Base-by-base conservation (phyloP, 2,329 filamentous ascomycete genomes). In the Cladosporium sp. region DNA sequence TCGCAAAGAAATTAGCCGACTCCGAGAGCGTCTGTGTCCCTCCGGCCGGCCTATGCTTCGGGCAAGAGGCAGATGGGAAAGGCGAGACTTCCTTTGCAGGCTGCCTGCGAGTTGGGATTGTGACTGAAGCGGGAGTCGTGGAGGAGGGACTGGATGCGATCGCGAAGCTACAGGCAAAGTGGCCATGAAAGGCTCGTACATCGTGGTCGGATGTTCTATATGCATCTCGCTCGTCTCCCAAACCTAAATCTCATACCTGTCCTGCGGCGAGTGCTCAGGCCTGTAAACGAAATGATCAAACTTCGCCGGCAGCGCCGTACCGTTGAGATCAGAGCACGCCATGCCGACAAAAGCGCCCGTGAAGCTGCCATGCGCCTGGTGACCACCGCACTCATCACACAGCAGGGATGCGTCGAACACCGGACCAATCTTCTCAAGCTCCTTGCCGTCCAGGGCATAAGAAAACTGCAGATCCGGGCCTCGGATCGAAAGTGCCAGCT, bases 121-220 rank as follows among this genome's bases (percentile, higher is more conserved):
- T 38, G 31, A 44, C 16, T 14, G 41, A 28, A 28, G 53, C 32
- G 22, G 53, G 38, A 35, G 34, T 34, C 19, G 49, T 63, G 53
- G 14, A 58, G 38, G 66, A 60, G 52, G 59, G 66, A 51, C 58
- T 67, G 43, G 57, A 35, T 46, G 69, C 31, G 9, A 43, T 54
- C 22, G 31, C 43, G 28, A 28, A 40, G 37, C n/a, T 53, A 22
- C 40, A 28, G 8, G 19, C 16, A 18, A 19, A 18, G 40, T 42
- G 40, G 40, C 34, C 34, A 11, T 37, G n/a, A 37, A 14, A 37
- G n/a, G 9, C 10, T 37, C 34, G 22, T 28, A 28, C 22, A 28
- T 28, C 7, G 22, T 18, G 22, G 22, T 7, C 7, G 22, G 22
- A 28, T 5, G 22, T 5, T 28, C 22, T 28, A 28, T 28, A 28